phyloP scores from a whole-genome alignment of 2,329 filamentous ascomycete genomes.

The Fusarium sp. region DNA sequence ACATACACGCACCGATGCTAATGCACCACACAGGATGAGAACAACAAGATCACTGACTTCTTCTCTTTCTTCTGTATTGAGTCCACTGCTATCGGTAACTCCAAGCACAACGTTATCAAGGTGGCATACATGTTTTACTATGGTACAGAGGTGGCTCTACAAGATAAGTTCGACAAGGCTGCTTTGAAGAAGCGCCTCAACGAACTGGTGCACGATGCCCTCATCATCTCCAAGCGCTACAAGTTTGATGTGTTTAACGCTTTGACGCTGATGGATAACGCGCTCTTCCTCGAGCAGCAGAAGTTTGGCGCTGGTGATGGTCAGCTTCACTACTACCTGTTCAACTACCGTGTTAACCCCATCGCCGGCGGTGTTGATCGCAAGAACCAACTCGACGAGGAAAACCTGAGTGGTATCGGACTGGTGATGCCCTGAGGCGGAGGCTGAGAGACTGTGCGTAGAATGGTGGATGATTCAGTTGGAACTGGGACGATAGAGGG shows the following conservation, averaged over 20 bases:
- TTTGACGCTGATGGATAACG: constrained; percentile 92
- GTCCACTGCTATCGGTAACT: constrained; percentile 87
- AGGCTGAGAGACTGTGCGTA: neutral
- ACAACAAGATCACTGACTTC: constrained; percentile 91
- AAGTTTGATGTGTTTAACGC: constrained; percentile 98
- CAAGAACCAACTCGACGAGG: constrained; percentile 80
- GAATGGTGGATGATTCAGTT: neutral
- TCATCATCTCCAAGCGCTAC: constrained; percentile 84
- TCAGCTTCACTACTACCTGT: constrained; percentile 95
- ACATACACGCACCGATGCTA: neutral
- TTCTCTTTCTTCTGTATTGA: constrained; percentile 97
- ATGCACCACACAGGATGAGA: constrained; percentile 57
- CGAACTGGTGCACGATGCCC: constrained; percentile 81
- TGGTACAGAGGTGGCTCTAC: constrained; percentile 82
- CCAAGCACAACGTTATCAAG: constrained; percentile 80
- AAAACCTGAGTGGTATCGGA: constrained; percentile 85
- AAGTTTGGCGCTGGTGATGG: constrained; percentile 96
- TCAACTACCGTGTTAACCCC: constrained; percentile 92
- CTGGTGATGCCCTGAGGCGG: constrained; percentile 74
- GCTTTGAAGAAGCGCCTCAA: constrained; percentile 85
- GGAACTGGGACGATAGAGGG: constrained; percentile 8
- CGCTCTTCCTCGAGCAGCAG: constrained; percentile 89
- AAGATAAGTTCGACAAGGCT: constrained; percentile 61
- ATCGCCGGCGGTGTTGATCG: constrained; percentile 86
- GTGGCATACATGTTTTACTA: constrained; percentile 99